phyloP scores from a whole-genome alignment of 306 rosid species.

The Dryas alaskensis region DNA sequence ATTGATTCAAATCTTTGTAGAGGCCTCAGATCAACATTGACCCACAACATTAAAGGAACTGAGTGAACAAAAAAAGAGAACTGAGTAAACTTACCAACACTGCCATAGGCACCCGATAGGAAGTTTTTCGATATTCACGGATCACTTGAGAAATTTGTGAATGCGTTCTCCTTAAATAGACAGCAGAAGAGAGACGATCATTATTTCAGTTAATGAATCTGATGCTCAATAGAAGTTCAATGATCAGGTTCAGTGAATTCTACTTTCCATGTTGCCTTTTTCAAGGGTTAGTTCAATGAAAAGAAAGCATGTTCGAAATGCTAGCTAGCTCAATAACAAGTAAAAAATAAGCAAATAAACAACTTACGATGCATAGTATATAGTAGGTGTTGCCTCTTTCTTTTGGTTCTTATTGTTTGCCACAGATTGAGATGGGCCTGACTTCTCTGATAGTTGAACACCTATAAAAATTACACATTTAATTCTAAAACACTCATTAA shows the following conservation, averaged over 20 bases:
- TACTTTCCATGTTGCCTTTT: background rate
- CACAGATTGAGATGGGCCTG: slow-evolving; percentile 39
- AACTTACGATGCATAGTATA: slow-evolving; percentile 84
- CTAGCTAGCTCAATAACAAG: background rate
- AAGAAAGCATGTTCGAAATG: background rate
- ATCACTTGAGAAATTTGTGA: slow-evolving; percentile 88
- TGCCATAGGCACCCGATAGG: slow-evolving; percentile 88
- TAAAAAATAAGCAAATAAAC: background rate
- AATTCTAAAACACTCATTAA: background rate
- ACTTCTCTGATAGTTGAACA: slow-evolving; percentile 37
- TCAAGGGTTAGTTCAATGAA: background rate
- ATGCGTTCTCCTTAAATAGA: slow-evolving; percentile 80
- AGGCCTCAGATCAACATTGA: slow-evolving; percentile 3
- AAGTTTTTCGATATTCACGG: slow-evolving; percentile 75
- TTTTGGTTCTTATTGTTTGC: slow-evolving; percentile 48
- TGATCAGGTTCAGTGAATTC: background rate
- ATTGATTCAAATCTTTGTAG: background rate
- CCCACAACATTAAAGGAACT: slow-evolving; percentile 14
- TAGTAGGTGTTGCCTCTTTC: slow-evolving; percentile 62
- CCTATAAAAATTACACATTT: slow-evolving; percentile 8
- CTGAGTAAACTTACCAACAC: slow-evolving; percentile 66
- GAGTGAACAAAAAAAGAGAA: slow-evolving; percentile 29
- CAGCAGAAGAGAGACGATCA: slow-evolving; percentile 15
- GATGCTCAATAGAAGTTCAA: slow-evolving; percentile 1
- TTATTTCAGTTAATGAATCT: slow-evolving; percentile 11